Evolutionary conservation across 2,329 filamentous ascomycete species (phyloP), one percentile per base, ranked within the genome.

Genomic region (Hymenoscyphus scutula): DNA sequence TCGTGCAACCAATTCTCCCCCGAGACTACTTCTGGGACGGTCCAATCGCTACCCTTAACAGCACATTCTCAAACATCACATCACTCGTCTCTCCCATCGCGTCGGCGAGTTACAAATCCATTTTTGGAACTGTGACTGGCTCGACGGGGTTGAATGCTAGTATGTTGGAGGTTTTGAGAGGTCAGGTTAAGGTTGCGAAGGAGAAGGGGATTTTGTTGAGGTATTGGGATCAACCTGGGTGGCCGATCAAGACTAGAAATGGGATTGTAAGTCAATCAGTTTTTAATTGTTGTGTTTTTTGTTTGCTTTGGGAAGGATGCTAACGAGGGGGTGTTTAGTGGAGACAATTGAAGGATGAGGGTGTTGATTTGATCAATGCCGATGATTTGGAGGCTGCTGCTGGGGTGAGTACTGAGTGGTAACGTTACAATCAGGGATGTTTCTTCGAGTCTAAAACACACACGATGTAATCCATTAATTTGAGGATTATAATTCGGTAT

Each of bases 1-100:
- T 81, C 65, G 77, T 87, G 3, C 77, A 79, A 29, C 74, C 76
- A 29, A 71, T 81, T 63, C 67, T 71, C 3, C 69, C 78, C 15
- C 75, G 82, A 29, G 78, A 85, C 71, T 83, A 84, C 65, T 89
- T 89, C 78, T 87, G 79, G 70, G 86, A 89, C 65, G 85, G 61
- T 1, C 71, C 71, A 19, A 68, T 73, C 55, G 62, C 67, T 8
- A 67, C 66, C 3, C 66, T 73, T n/a, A 66, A 68, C 60, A 67
- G 41, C 8, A 69, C 68, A 7, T 71, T 68, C 58, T 67, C 69
- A 30, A 69, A 72, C 56, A 68, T 73, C 48, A 72, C 71, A 3
- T 58, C 67, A 5, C 65, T 69, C 27, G 67, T 72, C 32, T 72
- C 70, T 1, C 71, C 71, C 11, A 70, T 73, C 72, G 85, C 87